Base-by-base conservation (phyloP, 768 basidiomycete genomes). In the Pleurotus eryngii region DNA sequence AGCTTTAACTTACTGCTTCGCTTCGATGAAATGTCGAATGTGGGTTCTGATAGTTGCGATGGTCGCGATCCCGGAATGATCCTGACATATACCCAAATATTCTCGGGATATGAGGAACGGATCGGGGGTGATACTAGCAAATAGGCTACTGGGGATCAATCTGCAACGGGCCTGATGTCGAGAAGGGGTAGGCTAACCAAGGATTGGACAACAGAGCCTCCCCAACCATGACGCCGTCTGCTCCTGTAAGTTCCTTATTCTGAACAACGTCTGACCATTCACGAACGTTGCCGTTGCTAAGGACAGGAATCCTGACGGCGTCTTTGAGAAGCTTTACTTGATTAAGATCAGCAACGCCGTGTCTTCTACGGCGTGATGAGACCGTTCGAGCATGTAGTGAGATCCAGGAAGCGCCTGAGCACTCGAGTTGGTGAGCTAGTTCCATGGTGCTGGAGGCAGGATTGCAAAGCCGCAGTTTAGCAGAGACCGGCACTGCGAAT, bases 221-320 rank as follows among this genome's bases (percentile, higher is more conserved):
- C 7, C 87, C 90, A 1, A 91, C 87, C 90, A 92, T 92, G 55
- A 87, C 66, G 7, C 90, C 90, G 62, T 89, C 84, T 45, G 88
- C 87, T 14, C 78, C 74, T 3, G 89, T 89, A 46, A 72, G 73
- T 27, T 68, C 64, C 50, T 78, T 65, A 64, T 91, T 90, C 22
- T 66, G 65, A 58, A 69, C 67, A 11, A 91, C 67, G 66, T 92
- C 85, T 26, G 71, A 69, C 71, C 79, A 84, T 15, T 67, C 70
- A 30, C 83, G 80, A 15, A 92, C 90, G 64, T 92, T 92, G 9
- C 90, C 90, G 64, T 92, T 92, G 70, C 86, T 89, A 48, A 92
- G 71, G 50, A 90, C 81, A 7, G 85, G 86, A 4, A 90, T 68
- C 1, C 64, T 57, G 4, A 88, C 63, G 22, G 67, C 64, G 0